These are phyloP conservation scores for Grosmannia huntii DNA, from an alignment of 2,329 filamentous ascomycete genomes.

Conservation along the genomic window DNA sequence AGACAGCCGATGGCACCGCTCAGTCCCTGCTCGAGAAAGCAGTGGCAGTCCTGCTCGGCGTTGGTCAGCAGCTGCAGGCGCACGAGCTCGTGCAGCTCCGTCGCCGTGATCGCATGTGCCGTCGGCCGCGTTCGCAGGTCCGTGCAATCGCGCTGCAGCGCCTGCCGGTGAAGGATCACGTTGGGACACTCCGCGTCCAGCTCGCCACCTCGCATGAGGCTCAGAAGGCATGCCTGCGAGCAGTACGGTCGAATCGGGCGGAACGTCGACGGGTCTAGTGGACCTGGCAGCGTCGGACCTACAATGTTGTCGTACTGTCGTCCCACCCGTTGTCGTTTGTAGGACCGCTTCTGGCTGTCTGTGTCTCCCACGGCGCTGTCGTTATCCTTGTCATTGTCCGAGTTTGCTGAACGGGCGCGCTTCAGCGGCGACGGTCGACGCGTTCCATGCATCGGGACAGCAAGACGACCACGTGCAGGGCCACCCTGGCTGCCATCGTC, in stretches of 20 bases:
- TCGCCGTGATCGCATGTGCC: background rate
- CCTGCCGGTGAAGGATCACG: background rate
- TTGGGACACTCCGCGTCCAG: constrained; percentile 1
- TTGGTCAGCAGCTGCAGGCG: constrained; percentile 5
- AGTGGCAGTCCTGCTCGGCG: constrained; percentile 6
- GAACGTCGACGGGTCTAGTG: constrained; percentile 1
- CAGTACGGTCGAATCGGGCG: constrained; percentile 2
- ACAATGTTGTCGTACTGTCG: background rate
- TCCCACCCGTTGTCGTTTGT: background rate
- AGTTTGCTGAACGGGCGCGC: background rate
- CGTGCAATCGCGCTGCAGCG: background rate
- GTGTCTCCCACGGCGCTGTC: background rate
- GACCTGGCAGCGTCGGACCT: background rate
- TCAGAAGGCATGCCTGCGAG: background rate
- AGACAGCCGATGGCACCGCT: constrained; percentile 6
- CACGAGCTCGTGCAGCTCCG: background rate
- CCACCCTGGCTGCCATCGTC: background rate
- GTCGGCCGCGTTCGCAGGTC: background rate
- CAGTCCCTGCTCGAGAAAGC: background rate
- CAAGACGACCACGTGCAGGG: background rate
- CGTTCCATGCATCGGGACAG: background rate
- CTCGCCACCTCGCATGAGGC: background rate
- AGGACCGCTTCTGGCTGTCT: background rate
- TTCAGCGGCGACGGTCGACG: background rate
- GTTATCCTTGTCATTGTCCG: background rate